These are phyloP conservation scores for Didymella sp. DNA, from an alignment of 2,329 filamentous ascomycete species.

Conservation along the genomic window DNA sequence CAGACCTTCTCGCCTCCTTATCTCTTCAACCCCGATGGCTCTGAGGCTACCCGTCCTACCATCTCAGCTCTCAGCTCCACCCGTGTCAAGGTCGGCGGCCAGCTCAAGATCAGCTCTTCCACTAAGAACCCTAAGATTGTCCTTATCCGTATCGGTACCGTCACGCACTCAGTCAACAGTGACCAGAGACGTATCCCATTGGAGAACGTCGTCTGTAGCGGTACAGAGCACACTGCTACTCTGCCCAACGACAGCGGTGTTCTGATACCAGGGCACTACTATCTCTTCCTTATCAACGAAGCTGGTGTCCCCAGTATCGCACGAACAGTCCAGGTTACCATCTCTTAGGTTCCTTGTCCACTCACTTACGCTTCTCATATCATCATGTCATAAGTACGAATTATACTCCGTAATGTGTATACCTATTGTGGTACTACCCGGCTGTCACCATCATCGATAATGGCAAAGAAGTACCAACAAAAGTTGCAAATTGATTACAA, in stretches of 20 bases:
- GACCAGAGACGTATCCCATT: conserved; percentile 37
- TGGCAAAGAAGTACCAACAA: not conserved
- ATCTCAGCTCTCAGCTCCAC: conserved; percentile 24
- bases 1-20: conserved; percentile 41
- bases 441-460: not conserved
- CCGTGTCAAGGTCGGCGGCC: conserved; percentile 30
- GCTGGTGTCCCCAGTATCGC: conserved; percentile 34
- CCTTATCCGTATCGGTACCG: conserved; percentile 36
- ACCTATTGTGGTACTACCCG: not conserved
- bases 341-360: not conserved
- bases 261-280: conserved; percentile 36
- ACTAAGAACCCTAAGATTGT: conserved; percentile 21
- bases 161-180: conserved; percentile 41
- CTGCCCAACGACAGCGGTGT: conserved; percentile 33
- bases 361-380: not conserved
- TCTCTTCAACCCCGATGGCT: conserved; percentile 35
- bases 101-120: conserved; percentile 18
- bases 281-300: conserved; percentile 31
- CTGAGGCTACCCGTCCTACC: conserved; percentile 25
- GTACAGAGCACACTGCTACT: conserved; percentile 22
- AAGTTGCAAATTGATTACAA: not conserved
- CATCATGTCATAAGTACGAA: not conserved
- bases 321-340: conserved; percentile 28
- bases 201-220: conserved; percentile 16
- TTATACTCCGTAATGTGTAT: conserved; percentile 1